These are phyloP conservation scores for Pseudoperonospora humuli DNA, from an alignment of 352 stramenopile species.

Conservation along the genomic window DNA sequence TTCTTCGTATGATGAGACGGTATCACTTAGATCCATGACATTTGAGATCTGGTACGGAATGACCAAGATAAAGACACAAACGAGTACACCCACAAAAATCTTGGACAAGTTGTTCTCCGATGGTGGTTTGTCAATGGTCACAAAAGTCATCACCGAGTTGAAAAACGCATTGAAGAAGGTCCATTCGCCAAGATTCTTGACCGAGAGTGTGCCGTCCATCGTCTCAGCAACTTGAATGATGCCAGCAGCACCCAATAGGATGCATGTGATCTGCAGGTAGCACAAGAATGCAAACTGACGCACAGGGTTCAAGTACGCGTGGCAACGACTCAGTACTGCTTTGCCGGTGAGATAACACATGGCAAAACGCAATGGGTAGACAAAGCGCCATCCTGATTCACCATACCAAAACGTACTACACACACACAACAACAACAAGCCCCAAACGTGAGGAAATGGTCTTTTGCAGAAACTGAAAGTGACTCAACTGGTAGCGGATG, in stretches of 20 bases:
- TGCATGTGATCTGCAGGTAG: constrained; percentile 76
- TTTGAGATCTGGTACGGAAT: constrained; percentile 82
- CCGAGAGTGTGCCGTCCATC: constrained; percentile 39
- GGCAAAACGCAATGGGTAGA: constrained; percentile 78
- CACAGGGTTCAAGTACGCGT: constrained; percentile 70
- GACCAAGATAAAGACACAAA: constrained; percentile 79
- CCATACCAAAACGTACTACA: constrained; percentile 78
- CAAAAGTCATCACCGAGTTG: constrained; percentile 84
- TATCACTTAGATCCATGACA: constrained; percentile 70
- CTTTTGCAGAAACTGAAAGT: not conserved
- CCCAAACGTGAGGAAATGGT: not conserved
- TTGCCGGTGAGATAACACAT: constrained; percentile 75
- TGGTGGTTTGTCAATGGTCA: constrained; percentile 78
- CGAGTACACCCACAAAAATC: constrained; percentile 71
- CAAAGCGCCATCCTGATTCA: constrained; percentile 67
- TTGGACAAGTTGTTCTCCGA: constrained; percentile 79
- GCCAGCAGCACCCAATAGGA: constrained; percentile 64
- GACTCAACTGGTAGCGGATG: constrained; percentile 58
- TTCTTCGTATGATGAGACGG: constrained; percentile 66
- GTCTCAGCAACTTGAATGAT: constrained; percentile 85
- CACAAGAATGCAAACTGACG: constrained; percentile 74
- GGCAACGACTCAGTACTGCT: constrained; percentile 70
- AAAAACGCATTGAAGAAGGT: constrained; percentile 87
- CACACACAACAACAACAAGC: not conserved
- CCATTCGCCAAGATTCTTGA: constrained; percentile 68